These are phyloP conservation scores for Deinandra increscens DNA, from an alignment of 129 eudicot species.

Conservation along the genomic window DNA sequence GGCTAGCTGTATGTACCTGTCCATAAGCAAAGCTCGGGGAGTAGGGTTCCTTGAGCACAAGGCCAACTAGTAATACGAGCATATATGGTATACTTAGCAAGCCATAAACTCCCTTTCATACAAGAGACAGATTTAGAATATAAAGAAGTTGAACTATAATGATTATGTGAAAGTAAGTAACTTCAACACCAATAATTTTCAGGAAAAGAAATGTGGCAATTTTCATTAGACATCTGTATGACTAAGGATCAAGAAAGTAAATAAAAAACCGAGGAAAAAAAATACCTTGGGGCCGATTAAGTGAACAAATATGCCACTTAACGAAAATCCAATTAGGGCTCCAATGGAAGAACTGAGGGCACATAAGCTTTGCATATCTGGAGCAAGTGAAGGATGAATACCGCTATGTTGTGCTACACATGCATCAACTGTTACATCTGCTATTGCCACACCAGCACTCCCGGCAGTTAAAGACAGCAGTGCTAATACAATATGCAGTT, in stretches of 20 bases:
- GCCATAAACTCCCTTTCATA: constrained; percentile 78
- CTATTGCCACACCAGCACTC: constrained; percentile 91
- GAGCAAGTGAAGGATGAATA: constrained; percentile 64
- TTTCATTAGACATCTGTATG: too few relatives aligned
- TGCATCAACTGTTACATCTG: constrained; percentile 95
- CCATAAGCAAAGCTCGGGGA: constrained; percentile 56
- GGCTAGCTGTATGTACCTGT: constrained; percentile 52
- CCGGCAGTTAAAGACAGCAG: constrained; percentile 64
- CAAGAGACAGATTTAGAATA: background rate
- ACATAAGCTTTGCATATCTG: constrained; percentile 96
- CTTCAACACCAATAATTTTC: background rate
- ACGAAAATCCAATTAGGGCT: constrained; percentile 64
- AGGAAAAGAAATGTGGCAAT: background rate
- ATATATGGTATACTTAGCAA: constrained; percentile 70
- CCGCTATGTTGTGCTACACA: constrained; percentile 87
- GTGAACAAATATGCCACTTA: constrained; percentile 90
- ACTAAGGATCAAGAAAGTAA: background rate
- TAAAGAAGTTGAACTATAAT: background rate
- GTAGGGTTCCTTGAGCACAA: constrained; percentile 71
- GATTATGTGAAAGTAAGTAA: background rate
- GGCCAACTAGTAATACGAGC: constrained; percentile 68
- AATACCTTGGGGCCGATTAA: constrained; percentile 91
- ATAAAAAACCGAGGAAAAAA: too few relatives aligned
- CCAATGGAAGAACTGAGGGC: constrained; percentile 79
- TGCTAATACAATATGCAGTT: constrained; percentile 68